Conservation (phyloP, 2,329 filamentous ascomycete species). For the Ustulina deusta region DNA sequence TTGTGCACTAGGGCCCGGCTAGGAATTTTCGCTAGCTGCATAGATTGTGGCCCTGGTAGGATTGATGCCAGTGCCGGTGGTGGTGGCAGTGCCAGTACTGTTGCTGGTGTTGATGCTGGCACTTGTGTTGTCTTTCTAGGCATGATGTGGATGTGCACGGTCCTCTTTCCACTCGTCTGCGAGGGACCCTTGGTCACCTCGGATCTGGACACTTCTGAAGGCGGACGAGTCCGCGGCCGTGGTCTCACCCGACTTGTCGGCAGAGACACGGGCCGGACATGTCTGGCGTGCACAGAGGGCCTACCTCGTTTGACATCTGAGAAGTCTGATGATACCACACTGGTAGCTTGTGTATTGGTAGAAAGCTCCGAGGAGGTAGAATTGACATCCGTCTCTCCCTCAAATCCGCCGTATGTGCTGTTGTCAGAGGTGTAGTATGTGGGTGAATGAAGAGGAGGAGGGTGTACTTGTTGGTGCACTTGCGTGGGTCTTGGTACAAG, state of each 20-base stretch:
- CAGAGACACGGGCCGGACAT: constrained; percentile 47
- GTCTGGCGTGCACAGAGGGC: constrained; percentile 46
- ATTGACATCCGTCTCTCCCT: constrained; percentile 54
- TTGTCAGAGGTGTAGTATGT: constrained; percentile 48
- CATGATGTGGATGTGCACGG: constrained; percentile 50
- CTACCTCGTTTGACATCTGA: constrained; percentile 41
- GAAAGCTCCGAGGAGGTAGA: constrained; percentile 55
- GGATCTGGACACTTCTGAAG: constrained; percentile 43
- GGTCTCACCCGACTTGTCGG: constrained; percentile 45
- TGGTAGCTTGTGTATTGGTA: constrained; percentile 55
- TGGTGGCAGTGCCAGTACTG: constrained; percentile 31
- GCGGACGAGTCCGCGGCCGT: constrained; percentile 42
- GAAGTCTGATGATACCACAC: constrained; percentile 53
- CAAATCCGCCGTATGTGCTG: constrained; percentile 46
- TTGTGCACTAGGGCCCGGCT: constrained; percentile 51
- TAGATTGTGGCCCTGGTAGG: constrained; percentile 40
- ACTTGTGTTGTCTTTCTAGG: constrained; percentile 37
- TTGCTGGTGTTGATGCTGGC: constrained; percentile 39
- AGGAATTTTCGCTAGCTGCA: constrained; percentile 46
- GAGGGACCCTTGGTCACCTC: constrained; percentile 46
- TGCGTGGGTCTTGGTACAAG: constrained; percentile 42
- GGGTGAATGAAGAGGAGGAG: constrained; percentile 46
- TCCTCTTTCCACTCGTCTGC: constrained; percentile 45
- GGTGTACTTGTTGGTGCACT: constrained; percentile 9
- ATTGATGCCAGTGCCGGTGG: background rate